These are phyloP conservation scores for Globisporangium nunn DNA, from an alignment of 352 stramenopile species.

Conservation along the genomic window DNA sequence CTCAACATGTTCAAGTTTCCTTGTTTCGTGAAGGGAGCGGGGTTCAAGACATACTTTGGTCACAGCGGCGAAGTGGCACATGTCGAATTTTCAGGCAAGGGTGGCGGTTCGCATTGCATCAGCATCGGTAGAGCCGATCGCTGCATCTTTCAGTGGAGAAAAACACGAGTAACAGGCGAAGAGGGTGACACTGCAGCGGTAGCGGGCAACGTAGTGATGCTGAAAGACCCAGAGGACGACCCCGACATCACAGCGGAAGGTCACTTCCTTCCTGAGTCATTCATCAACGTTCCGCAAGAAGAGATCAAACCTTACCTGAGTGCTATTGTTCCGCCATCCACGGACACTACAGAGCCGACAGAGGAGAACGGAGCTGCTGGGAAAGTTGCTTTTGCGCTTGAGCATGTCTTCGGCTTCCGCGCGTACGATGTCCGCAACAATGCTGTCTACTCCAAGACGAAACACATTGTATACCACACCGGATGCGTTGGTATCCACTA, in stretches of 20 bases:
- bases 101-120: slow-evolving; percentile 34
- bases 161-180: slow-evolving; percentile 19
- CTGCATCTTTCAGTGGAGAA: slow-evolving; percentile 67
- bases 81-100: slow-evolving; percentile 34
- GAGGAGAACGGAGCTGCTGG: slow-evolving; percentile 28
- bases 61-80: slow-evolving; percentile 44
- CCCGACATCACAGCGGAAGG: slow-evolving; percentile 42
- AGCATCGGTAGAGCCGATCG: slow-evolving; percentile 52
- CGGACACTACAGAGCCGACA: slow-evolving; percentile 23
- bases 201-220: slow-evolving; percentile 15
- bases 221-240: slow-evolving; percentile 52
- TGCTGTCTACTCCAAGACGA: slow-evolving; percentile 50
- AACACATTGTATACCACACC: slow-evolving; percentile 55
- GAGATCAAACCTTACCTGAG: slow-evolving; percentile 68
- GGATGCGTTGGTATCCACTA: slow-evolving; percentile 63
- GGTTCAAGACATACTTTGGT: slow-evolving; percentile 49
- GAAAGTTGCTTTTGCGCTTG: slow-evolving; percentile 39
- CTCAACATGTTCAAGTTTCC: slow-evolving; percentile 59
- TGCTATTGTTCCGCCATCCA: slow-evolving; percentile 44
- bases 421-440: slow-evolving; percentile 55
- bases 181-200: background rate
- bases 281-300: slow-evolving; percentile 38
- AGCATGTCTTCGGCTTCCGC: slow-evolving; percentile 63
- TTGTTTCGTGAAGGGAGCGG: slow-evolving; percentile 43
- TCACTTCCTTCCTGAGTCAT: slow-evolving; percentile 47